A percentile compares a stretch with the other conserved stretches of the same genome.
phyloP scores from a whole-genome alignment of 192 early-diverging fungal genomes.

The Lunasporangiospora selenospora region DNA sequence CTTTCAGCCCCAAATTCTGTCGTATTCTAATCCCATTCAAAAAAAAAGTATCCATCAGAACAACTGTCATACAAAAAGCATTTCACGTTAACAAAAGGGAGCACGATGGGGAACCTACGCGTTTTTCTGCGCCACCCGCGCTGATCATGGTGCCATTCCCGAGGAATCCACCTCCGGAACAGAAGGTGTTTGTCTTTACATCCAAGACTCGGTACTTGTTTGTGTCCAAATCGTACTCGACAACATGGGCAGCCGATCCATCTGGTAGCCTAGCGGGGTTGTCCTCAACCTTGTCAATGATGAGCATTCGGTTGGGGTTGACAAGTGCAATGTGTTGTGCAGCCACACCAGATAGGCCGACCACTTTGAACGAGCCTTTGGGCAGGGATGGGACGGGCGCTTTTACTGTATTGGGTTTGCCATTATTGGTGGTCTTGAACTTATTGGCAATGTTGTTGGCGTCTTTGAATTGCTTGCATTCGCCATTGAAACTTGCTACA shows the following conservation, averaged over 20 bases:
- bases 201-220: slow-evolving; percentile 52
- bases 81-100: slow-evolving; percentile 2
- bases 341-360: slow-evolving; percentile 53
- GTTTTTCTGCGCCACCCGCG: slow-evolving; percentile 55
- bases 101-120: background rate
- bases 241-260: slow-evolving; percentile 50
- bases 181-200: slow-evolving; percentile 63
- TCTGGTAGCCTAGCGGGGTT: slow-evolving; percentile 53
- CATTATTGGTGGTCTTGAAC: background rate
- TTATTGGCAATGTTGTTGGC: background rate
- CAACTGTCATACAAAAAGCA: background rate
- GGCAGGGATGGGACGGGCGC: slow-evolving; percentile 8
- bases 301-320: slow-evolving; percentile 52
- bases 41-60: background rate
- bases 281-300: slow-evolving; percentile 63
- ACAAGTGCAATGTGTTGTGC: slow-evolving; percentile 60
- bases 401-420: background rate
- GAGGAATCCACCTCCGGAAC: slow-evolving; percentile 63
- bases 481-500: slow-evolving; percentile 21
- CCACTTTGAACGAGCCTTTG: slow-evolving; percentile 40
- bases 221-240: slow-evolving; percentile 56
- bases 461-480: slow-evolving; percentile 10
- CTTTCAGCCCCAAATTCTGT: slow-evolving; percentile 33
- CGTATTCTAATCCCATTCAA: slow-evolving; percentile 20
- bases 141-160: slow-evolving; percentile 60